These are phyloP conservation scores for Hansenula lynferdii DNA, from an alignment of 1,139 yeast species.

Conservation along the genomic window DNA sequence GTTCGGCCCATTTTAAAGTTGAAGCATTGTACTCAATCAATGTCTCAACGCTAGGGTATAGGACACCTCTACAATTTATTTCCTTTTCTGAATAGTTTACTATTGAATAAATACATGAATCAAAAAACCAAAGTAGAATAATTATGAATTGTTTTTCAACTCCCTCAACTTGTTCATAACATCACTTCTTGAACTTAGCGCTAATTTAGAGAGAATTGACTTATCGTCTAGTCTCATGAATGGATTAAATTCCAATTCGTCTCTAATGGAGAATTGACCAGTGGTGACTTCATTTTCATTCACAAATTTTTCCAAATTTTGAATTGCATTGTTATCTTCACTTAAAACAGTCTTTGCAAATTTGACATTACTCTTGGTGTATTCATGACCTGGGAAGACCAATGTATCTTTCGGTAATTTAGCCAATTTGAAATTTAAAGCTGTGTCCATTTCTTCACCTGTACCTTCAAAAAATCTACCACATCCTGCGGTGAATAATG, in stretches of 20 bases:
- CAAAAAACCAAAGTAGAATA: background rate
- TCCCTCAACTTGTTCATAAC: slow-evolving; percentile 67
- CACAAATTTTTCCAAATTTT: slow-evolving; percentile 46
- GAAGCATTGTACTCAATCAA: background rate
- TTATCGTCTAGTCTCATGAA: slow-evolving; percentile 75
- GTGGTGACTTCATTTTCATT: slow-evolving; percentile 64
- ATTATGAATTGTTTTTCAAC: slow-evolving; percentile 49
- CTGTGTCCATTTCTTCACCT: slow-evolving; percentile 71
- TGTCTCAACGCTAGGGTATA: background rate
- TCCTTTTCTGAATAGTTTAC: no score
- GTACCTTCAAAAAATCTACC: slow-evolving; percentile 95
- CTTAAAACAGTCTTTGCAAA: slow-evolving; percentile 69
- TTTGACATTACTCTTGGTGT: slow-evolving; percentile 74
- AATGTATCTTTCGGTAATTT: slow-evolving; percentile 61
- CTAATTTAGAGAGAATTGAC: slow-evolving; percentile 47
- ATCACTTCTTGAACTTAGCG: slow-evolving; percentile 42
- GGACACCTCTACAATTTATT: slow-evolving; percentile 5
- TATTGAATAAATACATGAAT: background rate
- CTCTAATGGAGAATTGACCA: slow-evolving; percentile 78
- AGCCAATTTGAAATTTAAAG: slow-evolving; percentile 57
- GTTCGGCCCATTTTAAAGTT: background rate
- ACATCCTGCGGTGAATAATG: slow-evolving; percentile 90
- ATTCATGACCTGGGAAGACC: slow-evolving; percentile 95
- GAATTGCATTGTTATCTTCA: slow-evolving; percentile 48
- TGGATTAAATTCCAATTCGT: slow-evolving; percentile 82